Evolutionary conservation across 2,329 filamentous ascomycete species (phyloP).

Genomic region (Fusarium sp.): DNA sequence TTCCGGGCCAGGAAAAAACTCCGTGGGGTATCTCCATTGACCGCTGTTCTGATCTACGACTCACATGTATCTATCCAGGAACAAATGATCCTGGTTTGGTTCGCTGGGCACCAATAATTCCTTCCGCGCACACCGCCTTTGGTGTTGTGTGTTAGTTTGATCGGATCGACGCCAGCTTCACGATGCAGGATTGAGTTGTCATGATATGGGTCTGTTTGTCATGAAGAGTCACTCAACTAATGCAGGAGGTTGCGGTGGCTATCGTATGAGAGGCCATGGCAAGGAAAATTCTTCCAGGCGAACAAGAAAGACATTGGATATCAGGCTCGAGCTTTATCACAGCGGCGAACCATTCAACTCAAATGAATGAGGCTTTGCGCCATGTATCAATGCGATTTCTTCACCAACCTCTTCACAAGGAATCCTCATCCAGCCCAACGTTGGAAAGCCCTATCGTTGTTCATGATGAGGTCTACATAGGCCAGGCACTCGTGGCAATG

Average conservation of each 20-base stretch:
- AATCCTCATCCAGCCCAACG: background rate
- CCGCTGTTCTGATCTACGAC: conserved; percentile 27
- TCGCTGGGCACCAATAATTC: conserved; percentile 10
- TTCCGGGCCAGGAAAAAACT: background rate
- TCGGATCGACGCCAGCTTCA: conserved; percentile 25
- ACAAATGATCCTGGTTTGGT: conserved; percentile 25
- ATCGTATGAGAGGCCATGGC: conserved; percentile 11
- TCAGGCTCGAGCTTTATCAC: background rate
- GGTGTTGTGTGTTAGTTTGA: background rate
- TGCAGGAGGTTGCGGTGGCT: conserved; percentile 7
- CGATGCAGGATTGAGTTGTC: conserved; percentile 23
- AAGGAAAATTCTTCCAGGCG: background rate
- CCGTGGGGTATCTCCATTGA: conserved; percentile 3
- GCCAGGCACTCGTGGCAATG: conserved; percentile 36
- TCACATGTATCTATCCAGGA: conserved; percentile 9
- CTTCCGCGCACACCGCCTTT: conserved; percentile 33
- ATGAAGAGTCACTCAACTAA: conserved; percentile 13
- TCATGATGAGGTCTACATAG: conserved; percentile 16
- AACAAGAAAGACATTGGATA: background rate
- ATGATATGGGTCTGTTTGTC: conserved; percentile 17
- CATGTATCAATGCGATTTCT: conserved; percentile 1
- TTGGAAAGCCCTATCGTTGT: conserved; percentile 10
- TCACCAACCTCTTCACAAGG: conserved; percentile 7
- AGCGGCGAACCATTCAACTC: background rate
- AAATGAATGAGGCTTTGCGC: background rate